Base-by-base conservation (phyloP, 1,284 basidiomycete species). In the Cutaneotrichosporon arboriforme region DNA sequence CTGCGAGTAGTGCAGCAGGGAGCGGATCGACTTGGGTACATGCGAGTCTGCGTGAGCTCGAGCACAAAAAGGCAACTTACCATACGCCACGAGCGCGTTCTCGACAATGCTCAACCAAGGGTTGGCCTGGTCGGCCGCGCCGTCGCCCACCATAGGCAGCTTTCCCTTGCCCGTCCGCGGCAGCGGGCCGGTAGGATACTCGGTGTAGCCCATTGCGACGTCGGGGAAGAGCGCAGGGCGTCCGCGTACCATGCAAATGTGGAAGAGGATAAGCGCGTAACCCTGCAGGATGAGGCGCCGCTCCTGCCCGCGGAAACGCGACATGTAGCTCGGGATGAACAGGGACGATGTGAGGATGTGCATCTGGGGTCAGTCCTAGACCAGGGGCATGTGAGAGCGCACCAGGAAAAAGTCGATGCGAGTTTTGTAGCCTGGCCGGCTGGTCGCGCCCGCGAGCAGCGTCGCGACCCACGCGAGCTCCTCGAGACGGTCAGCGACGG, bases 401-500 rank as follows among this genome's bases (percentile, higher is more conserved):
- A 45, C 43, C 37, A 87, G 70, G 79, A 85, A 84, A 75, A 86
- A 86, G 66, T 86, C 84, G 31, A 85, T 71, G 12, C 83, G 77
- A 2, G 80, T 77, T 55, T 78, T 77, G 42, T 77, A 72, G 0
- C 80, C 82, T 39, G 69, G 74, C 51, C 77, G 76, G 10, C 82
- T 78, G 0, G 82, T 81, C 0, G 77, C 81, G 34, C 78, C 79
- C 26, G 82, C 72, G 12, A 85, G 73, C 3, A 85, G 76, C 1
- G 81, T 80, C 8, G 75, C 72, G 12, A 76, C 62, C 74, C 81
- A 81, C 22, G 81, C 72, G 23, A 82, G 58, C 65, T 86, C 84
- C 58, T 84, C 78, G 17, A 80, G 62, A 42, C 79, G 79, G 31
- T 64, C 63, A 14, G 77, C 74, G 42, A 83, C 63, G 1, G 63